Conservation (phyloP, 768 basidiomycete species). For the Lyophyllum semitale region DNA sequence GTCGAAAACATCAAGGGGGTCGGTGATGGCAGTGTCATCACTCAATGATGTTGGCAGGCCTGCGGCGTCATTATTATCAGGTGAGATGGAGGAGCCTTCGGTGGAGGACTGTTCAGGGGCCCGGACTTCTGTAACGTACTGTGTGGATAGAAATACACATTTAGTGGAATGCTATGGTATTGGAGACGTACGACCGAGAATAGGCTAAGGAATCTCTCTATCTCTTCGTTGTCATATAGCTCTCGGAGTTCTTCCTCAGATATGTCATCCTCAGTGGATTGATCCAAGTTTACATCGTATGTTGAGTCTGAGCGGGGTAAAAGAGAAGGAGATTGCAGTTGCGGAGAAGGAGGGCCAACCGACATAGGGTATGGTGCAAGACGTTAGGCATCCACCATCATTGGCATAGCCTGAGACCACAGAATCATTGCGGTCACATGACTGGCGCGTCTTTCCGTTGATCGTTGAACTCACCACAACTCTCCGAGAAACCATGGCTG, state of each 20-base stretch:
- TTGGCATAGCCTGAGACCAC: too few relatives aligned
- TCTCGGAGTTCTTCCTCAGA: conserved; percentile 57
- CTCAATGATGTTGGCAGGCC: not conserved
- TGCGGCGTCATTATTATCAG: not conserved
- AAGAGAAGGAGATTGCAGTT: not conserved
- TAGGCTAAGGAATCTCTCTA: conserved; percentile 57
- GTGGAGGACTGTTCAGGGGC: conserved; percentile 21
- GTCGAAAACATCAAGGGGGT: not conserved
- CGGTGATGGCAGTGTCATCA: not conserved
- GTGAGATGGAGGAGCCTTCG: not conserved
- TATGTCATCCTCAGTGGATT: conserved; percentile 29
- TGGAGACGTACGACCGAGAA: conserved; percentile 55
- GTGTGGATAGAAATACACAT: not conserved
- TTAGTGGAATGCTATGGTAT: not conserved
- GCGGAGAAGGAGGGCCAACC: not conserved
- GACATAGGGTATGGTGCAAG: not conserved
- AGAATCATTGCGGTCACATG: conserved; percentile 14
- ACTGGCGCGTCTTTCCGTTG: conserved; percentile 4
- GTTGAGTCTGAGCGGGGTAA: not conserved
- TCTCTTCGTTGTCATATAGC: conserved; percentile 65
- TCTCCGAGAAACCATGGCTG: conserved; percentile 25
- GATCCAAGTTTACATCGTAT: not conserved
- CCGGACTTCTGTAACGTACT: conserved; percentile 66
- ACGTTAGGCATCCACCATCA: too few relatives aligned
- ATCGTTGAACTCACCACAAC: not conserved